A percentile compares a stretch with the other conserved stretches of the same genome.
Evolutionary conservation across 2,329 filamentous ascomycete species (phyloP).

Genomic region (Monosporascus sp.): DNA sequence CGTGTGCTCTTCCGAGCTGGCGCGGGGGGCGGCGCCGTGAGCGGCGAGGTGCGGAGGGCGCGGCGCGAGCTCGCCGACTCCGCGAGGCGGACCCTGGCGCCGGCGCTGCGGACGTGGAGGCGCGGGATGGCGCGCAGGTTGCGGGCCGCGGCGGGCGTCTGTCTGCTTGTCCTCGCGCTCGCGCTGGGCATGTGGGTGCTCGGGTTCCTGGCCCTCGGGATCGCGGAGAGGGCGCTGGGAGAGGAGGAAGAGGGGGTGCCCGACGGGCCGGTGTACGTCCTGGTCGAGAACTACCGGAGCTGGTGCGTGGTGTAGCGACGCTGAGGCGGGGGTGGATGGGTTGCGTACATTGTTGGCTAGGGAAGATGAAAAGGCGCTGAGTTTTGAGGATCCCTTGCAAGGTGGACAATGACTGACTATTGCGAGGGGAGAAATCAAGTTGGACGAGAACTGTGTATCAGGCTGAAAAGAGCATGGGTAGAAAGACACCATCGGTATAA

Average conservation of each 20-base stretch:
- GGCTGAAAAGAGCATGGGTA: background rate
- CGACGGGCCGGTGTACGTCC: background rate
- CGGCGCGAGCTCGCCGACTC: background rate
- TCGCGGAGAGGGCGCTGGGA: slow-evolving; percentile 35
- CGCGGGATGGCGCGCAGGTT: background rate
- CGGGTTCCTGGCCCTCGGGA: slow-evolving; percentile 18
- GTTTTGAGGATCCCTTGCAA: too few species aligned
- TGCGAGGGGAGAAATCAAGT: too few species aligned
- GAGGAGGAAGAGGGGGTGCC: background rate
- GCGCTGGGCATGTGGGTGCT: background rate
- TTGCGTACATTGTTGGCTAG: too few species aligned
- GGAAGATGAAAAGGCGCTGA: too few species aligned
- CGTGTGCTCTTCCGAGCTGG: too few species aligned
- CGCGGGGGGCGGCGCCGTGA: background rate
- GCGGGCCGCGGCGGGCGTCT: background rate
- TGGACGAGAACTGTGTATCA: too few species aligned
- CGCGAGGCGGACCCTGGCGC: background rate
- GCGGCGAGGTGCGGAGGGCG: background rate
- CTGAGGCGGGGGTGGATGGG: too few species aligned
- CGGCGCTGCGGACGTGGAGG: background rate
- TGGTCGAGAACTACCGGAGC: background rate
- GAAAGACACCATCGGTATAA: background rate
- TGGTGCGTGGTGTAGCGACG: slow-evolving; percentile 6
- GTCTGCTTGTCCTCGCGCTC: background rate
- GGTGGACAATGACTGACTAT: too few species aligned